Base-by-base conservation (phyloP, 2,329 filamentous ascomycete genomes). In the Daldinia eschscholtzii region DNA sequence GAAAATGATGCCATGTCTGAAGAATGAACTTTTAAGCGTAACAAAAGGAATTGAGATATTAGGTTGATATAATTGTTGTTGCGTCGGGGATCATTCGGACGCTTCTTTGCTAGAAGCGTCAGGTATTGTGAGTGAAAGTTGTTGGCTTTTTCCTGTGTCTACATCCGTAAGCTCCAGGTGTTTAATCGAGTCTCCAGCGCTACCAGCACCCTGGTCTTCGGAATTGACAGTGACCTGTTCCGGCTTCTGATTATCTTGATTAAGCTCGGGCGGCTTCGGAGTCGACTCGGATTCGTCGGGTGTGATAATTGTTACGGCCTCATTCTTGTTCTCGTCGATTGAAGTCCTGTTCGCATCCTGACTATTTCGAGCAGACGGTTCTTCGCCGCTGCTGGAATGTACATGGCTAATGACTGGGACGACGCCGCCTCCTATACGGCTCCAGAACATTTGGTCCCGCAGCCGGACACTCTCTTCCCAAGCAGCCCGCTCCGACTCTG, bases 391-490 rank as follows among this genome's bases (percentile, higher is more conserved):
- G 41, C 65, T 58, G 4, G 64, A 46, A 30, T 73, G 73, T 0
- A 52, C 55, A 48, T 75, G 74, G 4, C 61, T 70, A 26, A 80
- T 81, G 10, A 87, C 84, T 1, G 95, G 96, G 12, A 98, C 83
- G 1, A 99, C 93, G 13, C 96, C 96, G 30, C 94, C 96, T 28
- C 95, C 95, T 59, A 99, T 89, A 62, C 96, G 88, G 57, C 93
- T 89, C 96, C 96, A 99, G 79, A 99, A 99, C 92, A 99, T 97
- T 74, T 95, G 91, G 79, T 99, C 96, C 57, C 96, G 87, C 55
- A 98, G 81, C 33, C 92, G 89, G 10, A 98, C 92, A 64, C 93
- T 93, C 82, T 99, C 96, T 78, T 98, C 95, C 96, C 96, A 99
- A 0, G 94, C 93, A 30, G 89, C 88, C 76, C 92, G 93, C 80